Evolutionary conservation across 805 yeast genomes (phyloP).

Genomic region (Yarrowia keelungensis): DNA sequence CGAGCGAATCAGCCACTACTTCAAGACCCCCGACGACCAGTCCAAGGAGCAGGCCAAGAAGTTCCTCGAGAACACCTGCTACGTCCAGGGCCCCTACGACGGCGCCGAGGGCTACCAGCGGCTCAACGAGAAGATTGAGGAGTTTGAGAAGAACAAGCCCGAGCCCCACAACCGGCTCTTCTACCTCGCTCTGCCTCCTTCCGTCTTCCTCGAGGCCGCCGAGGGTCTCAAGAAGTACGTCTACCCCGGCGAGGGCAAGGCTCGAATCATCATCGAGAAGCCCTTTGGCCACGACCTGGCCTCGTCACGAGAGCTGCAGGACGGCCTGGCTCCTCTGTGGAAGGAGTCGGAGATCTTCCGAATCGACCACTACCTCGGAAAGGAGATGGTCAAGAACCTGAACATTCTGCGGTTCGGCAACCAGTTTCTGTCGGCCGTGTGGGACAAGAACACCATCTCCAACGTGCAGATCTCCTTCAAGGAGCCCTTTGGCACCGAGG

Average conservation of each 20-base stretch:
- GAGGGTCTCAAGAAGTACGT: constrained; percentile 69
- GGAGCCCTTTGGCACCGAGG: constrained; percentile 99
- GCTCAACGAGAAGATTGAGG: constrained; percentile 62
- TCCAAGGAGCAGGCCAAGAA: constrained; percentile 56
- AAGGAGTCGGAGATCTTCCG: constrained; percentile 90
- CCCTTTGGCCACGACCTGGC: constrained; percentile 95
- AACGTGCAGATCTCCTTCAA: constrained; percentile 90
- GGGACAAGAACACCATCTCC: constrained; percentile 82
- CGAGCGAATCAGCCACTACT: constrained; percentile 66
- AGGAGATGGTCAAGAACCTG: constrained; percentile 96
- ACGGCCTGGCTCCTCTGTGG: constrained; percentile 81
- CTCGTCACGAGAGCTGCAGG: constrained; percentile 78
- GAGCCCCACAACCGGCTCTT: constrained; percentile 75
- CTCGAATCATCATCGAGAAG: constrained; percentile 91
- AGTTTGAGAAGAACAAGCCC: constrained; percentile 62
- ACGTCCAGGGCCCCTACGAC: constrained; percentile 83
- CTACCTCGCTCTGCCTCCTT: constrained; percentile 94
- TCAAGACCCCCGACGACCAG: constrained; percentile 61
- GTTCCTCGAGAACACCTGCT: constrained; percentile 70
- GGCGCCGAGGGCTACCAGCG: constrained; percentile 71
- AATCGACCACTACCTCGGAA: constrained; percentile 97
- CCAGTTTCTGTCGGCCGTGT: constrained; percentile 82
- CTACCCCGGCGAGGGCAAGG: constrained; percentile 69
- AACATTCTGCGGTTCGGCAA: constrained; percentile 90
- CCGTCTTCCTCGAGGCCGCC: constrained; percentile 84